These are phyloP conservation scores for Apiospora koreana DNA, from an alignment of 2,329 filamentous ascomycete genomes.

Conservation along the genomic window DNA sequence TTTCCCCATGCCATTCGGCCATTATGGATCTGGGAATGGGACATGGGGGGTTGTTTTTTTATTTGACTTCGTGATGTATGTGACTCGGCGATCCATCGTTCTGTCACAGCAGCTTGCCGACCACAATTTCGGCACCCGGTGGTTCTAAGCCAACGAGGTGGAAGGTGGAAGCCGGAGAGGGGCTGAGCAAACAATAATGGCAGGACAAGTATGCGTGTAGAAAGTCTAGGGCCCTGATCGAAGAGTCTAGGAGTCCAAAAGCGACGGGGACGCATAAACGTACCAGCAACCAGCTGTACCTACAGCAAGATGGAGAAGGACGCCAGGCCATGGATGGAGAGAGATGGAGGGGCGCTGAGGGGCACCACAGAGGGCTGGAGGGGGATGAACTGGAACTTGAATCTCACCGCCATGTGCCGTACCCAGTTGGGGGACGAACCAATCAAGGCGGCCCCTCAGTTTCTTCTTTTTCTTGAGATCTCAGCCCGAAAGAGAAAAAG, in stretches of 20 bases:
- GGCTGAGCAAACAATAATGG: neutral
- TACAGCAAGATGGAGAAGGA: neutral
- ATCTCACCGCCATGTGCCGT: constrained; percentile 6
- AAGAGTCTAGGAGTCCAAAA: neutral
- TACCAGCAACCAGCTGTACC: neutral
- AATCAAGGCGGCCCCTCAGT: neutral
- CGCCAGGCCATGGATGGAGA: neutral
- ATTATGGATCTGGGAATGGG: neutral
- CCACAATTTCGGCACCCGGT: constrained; percentile 5
- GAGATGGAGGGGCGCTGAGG: neutral
- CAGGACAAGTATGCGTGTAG: neutral
- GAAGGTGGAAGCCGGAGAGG: neutral
- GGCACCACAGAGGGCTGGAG: neutral
- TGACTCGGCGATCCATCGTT: constrained; percentile 2
- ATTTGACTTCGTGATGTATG: neutral
- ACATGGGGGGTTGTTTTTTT: neutral
- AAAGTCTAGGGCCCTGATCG: neutral
- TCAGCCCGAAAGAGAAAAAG: neutral
- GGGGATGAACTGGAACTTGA: neutral
- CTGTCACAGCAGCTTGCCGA: neutral
- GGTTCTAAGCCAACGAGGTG: neutral
- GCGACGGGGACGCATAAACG: neutral
- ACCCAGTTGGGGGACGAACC: neutral
- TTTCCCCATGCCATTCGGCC: neutral
- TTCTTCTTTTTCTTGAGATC: neutral